phyloP scores from a whole-genome alignment of 2,329 filamentous ascomycete species.

The Ophiosphaerella herpotricha region DNA sequence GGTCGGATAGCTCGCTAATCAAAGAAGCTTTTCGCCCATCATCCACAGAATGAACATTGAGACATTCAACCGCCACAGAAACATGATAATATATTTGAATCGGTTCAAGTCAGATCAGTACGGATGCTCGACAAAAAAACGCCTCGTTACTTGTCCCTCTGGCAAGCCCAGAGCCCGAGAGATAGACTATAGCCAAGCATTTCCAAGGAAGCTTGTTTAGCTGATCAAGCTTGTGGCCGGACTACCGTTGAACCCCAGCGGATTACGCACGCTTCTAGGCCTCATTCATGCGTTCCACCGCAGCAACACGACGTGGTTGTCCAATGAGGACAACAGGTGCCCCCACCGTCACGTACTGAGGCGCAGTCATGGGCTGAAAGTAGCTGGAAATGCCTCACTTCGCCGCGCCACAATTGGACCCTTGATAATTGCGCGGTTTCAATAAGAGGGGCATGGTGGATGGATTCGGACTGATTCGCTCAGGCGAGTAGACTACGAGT shows the following conservation, averaged over 20 bases:
- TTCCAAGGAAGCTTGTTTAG: conserved; percentile 34
- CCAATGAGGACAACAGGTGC: conserved; percentile 18
- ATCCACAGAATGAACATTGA: neutral
- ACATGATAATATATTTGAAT: no score
- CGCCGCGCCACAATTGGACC: conserved; percentile 28
- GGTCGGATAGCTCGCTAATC: conserved; percentile 26
- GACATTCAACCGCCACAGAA: neutral
- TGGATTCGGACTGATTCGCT: conserved; percentile 10
- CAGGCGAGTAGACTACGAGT: conserved; percentile 2
- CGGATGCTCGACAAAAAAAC: no score
- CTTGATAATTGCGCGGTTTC: conserved; percentile 23
- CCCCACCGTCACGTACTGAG: conserved; percentile 20
- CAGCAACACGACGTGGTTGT: neutral
- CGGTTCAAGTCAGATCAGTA: no score
- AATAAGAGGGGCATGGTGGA: conserved; percentile 29
- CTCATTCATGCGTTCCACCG: conserved; percentile 13
- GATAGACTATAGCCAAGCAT: conserved; percentile 25
- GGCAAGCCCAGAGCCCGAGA: neutral
- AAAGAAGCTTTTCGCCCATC: conserved; percentile 12
- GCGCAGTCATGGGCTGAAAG: conserved; percentile 10
- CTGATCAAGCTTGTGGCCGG: conserved; percentile 6
- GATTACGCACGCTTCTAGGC: conserved; percentile 32
- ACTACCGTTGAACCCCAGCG: conserved; percentile 7
- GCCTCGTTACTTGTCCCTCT: neutral
- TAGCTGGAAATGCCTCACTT: conserved; percentile 8